Conservation (phyloP, 106 monocot genomes). For the Acanthochlamys bracteata region DNA sequence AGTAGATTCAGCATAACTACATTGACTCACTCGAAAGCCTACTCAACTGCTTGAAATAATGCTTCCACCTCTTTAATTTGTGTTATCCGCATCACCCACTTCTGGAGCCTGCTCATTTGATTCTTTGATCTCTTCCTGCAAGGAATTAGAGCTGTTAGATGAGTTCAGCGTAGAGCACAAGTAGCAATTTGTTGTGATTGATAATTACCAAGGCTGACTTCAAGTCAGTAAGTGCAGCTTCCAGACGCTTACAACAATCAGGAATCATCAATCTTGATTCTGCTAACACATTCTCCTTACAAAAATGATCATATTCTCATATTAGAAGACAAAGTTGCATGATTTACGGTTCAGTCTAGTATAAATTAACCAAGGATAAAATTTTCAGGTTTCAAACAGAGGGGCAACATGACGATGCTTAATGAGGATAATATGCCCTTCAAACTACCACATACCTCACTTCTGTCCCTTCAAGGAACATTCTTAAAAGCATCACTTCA, state of each 20-base stretch:
- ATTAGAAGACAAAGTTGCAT: too few species aligned
- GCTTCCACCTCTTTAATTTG: slow-evolving; percentile 58
- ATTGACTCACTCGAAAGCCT: slow-evolving; percentile 2
- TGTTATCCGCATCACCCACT: slow-evolving; percentile 63
- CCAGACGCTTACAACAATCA: slow-evolving; percentile 82
- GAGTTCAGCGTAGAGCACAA: neutral
- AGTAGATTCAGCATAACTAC: neutral
- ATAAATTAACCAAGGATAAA: too few species aligned
- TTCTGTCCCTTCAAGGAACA: too few species aligned
- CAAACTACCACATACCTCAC: too few species aligned
- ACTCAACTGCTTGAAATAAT: slow-evolving; percentile 44
- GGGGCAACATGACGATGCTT: too few species aligned
- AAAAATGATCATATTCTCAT: neutral
- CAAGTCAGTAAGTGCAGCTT: slow-evolving; percentile 71
- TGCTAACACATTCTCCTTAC: slow-evolving; percentile 84
- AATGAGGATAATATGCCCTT: too few species aligned
- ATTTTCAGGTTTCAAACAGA: too few species aligned
- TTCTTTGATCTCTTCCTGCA: slow-evolving; percentile 74
- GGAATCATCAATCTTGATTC: slow-evolving; percentile 99
- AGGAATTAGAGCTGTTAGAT: neutral
- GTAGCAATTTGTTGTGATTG: neutral
- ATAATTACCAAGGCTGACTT: slow-evolving; percentile 60
- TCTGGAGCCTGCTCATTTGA: slow-evolving; percentile 52
- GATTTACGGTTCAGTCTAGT: too few species aligned
- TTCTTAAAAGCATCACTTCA: too few species aligned